Evolutionary conservation across 2,329 filamentous ascomycete genomes (phyloP), one percentile per base, ranked within the genome.

Genomic region (Colletotrichum viniferum): DNA sequence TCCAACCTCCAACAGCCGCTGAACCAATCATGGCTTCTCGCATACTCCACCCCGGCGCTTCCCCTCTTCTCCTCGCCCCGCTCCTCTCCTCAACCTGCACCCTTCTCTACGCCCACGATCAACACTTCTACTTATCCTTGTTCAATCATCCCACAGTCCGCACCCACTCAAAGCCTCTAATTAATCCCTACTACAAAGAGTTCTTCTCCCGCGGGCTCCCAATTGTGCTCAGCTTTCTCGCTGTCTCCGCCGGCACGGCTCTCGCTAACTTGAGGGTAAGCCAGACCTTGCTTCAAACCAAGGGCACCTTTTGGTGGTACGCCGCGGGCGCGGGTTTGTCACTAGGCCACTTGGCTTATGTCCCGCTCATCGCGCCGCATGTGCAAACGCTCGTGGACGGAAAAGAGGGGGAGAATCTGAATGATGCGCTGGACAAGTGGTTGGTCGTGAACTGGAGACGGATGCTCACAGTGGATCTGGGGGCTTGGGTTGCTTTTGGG

Each of bases 271-370:
- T 74, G 4, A 18, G 32, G 14, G 7, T 13, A 7, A 36, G 16
- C 32, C 36, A 36, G 24, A 32, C 9, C 8, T 3, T n/a, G 5
- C 38, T 71, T 3, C 61, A 24, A 13, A 24, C 4, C 4, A 71
- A 70, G 56, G 77, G 62, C 24, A 79, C 78, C 7, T 79, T 79
- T 69, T 74, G 74, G 26, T 83, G 79, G 81, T 85, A 84, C 58
- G 79, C 74, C 2, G 79, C 78, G 2, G 82, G 82, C 8, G 79
- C 81, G 28, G 77, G 77, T 1, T 69, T 84, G n/a, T 79, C 81
- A 1, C 38, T 81, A 12, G 77, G 76, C 3, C 83, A 84, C 64
- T 78, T 84, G 67, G 78, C 79, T 3, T 84, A 83, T 58, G 82
- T 80, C 14, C 82, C 82, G 3, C 5, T 48, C n/a, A 52, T 74